Evolutionary conservation across 1,284 basidiomycete species (phyloP).

Genomic region (Thecaphora frezii): DNA sequence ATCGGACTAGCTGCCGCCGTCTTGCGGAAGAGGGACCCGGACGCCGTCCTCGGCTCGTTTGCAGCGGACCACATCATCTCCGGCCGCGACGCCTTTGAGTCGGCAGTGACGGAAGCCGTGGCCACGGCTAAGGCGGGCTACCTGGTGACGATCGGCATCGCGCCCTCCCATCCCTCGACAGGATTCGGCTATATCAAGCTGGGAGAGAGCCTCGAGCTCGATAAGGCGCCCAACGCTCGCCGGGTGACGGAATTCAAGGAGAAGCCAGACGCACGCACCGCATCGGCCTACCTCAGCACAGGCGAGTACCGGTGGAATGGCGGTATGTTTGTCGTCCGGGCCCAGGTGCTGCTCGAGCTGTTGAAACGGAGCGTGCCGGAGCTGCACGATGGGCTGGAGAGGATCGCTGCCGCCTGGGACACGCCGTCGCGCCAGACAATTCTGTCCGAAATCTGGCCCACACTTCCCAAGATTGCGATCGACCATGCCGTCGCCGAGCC

Average conservation of each 20-base stretch:
- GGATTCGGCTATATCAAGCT: slow-evolving; percentile 60
- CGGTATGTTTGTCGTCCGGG: slow-evolving; percentile 59
- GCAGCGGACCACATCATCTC: slow-evolving; percentile 59
- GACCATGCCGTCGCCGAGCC: slow-evolving; percentile 59
- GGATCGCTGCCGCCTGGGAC: slow-evolving; percentile 53
- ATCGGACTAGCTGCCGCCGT: slow-evolving; percentile 58
- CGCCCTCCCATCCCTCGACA: slow-evolving; percentile 56
- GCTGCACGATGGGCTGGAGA: slow-evolving; percentile 47
- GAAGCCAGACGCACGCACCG: slow-evolving; percentile 58
- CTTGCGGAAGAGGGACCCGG: slow-evolving; percentile 48
- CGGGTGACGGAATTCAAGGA: slow-evolving; percentile 58
- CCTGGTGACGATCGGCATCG: slow-evolving; percentile 58
- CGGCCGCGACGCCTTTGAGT: slow-evolving; percentile 56
- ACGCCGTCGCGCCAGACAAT: slow-evolving; percentile 28
- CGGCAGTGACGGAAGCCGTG: slow-evolving; percentile 55
- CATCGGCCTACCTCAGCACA: slow-evolving; percentile 52
- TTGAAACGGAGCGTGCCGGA: slow-evolving; percentile 48
- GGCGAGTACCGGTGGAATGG: slow-evolving; percentile 59
- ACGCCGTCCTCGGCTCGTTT: slow-evolving; percentile 57
- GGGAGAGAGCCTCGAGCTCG: slow-evolving; percentile 44
- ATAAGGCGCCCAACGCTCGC: slow-evolving; percentile 53
- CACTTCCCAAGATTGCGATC: slow-evolving; percentile 57
- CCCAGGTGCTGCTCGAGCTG: slow-evolving; percentile 46
- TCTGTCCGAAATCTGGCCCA: slow-evolving; percentile 50
- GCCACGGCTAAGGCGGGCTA: slow-evolving; percentile 54